phyloP scores from a whole-genome alignment of 2,329 filamentous ascomycete species.

The Sarocladiaceae sp. region DNA sequence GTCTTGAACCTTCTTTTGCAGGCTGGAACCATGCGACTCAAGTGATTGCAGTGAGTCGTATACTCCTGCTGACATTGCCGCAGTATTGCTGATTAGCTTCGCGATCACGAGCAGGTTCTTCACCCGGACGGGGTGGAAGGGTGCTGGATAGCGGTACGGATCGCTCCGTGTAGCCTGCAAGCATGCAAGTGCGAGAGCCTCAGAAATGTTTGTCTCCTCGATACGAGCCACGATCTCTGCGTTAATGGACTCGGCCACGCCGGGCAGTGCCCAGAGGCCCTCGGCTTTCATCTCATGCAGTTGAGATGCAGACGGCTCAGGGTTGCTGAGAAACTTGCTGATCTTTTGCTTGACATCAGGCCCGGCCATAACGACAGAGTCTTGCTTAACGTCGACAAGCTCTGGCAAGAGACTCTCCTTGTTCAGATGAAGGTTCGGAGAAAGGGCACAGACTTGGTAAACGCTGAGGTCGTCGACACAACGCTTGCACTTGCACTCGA shows the following conservation, averaged over 20 bases:
- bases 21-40: slow-evolving; percentile 14
- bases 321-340: neutral
- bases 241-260: slow-evolving; percentile 33
- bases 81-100: slow-evolving; percentile 47
- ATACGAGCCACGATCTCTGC: slow-evolving; percentile 3
- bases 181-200: slow-evolving; percentile 42
- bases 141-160: slow-evolving; percentile 44
- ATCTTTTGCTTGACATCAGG: neutral
- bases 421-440: slow-evolving; percentile 39
- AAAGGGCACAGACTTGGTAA: slow-evolving; percentile 45
- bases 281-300: slow-evolving; percentile 17
- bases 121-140: slow-evolving; percentile 46
- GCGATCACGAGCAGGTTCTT: slow-evolving; percentile 48
- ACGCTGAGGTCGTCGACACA: slow-evolving; percentile 48
- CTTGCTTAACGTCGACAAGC: slow-evolving; percentile 22
- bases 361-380: slow-evolving; percentile 18
- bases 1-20: slow-evolving; percentile 22
- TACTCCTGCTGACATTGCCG: slow-evolving; percentile 28
- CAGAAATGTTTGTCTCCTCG: slow-evolving; percentile 35
- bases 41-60: neutral
- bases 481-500: slow-evolving; percentile 45
- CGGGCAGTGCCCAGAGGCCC: slow-evolving; percentile 35
- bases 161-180: slow-evolving; percentile 44
- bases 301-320: neutral
- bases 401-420: slow-evolving; percentile 39